A percentile compares a stretch with the other conserved stretches of the same genome.
Conservation (phyloP, 2,329 filamentous ascomycete species). For the Penicillium italicum region DNA sequence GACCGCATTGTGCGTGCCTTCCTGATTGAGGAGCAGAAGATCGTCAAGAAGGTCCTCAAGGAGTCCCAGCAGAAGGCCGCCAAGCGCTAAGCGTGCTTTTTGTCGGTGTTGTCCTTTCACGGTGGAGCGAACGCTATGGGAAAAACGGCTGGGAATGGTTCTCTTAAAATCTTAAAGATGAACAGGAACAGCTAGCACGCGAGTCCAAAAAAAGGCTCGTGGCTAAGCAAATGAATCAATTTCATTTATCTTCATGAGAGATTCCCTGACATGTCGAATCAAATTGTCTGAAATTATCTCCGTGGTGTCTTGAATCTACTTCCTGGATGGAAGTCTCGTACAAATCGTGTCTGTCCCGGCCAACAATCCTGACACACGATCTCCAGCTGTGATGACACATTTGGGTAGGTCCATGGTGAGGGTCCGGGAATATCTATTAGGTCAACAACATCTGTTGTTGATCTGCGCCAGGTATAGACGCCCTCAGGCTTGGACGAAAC, state of each 20-base stretch:
- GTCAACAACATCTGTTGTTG: background rate
- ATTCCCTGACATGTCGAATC: slow-evolving; percentile 19
- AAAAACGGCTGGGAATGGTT: slow-evolving; percentile 38
- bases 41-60: slow-evolving; percentile 99
- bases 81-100: slow-evolving; percentile 43
- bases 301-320: background rate
- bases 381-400: background rate
- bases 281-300: slow-evolving; percentile 9
- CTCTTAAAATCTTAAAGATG: slow-evolving; percentile 33
- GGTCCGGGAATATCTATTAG: background rate
- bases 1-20: slow-evolving; percentile 97
- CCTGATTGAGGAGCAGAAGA: slow-evolving; percentile 99
- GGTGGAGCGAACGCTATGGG: slow-evolving; percentile 35
- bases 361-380: background rate
- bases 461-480: background rate
- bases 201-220: slow-evolving; percentile 26
- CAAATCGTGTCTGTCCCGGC: background rate
- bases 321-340: background rate
- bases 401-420: background rate
- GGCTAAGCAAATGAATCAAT: slow-evolving; percentile 35
- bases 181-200: slow-evolving; percentile 33
- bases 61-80: slow-evolving; percentile 74
- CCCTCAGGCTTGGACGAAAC: background rate
- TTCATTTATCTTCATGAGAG: slow-evolving; percentile 30
- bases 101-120: slow-evolving; percentile 37